Evolutionary conservation across 2,329 filamentous ascomycete genomes (phyloP), one percentile per base, ranked within the genome.

Genomic region (Graphilbum sp.): DNA sequence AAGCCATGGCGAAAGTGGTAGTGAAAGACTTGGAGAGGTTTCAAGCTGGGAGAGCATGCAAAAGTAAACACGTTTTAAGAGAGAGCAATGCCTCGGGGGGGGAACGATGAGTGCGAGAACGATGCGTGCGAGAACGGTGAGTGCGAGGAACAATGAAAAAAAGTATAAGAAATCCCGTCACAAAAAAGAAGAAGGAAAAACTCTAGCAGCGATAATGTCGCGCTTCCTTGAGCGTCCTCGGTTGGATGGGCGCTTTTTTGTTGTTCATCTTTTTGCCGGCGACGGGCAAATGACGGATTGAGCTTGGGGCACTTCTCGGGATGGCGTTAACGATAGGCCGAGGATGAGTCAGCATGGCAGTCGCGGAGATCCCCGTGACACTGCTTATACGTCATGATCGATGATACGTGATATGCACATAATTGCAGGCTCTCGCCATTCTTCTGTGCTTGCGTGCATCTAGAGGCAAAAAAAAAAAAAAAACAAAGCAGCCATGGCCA

Each of bases 1-100:
- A 34, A 3, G 43, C 27, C 45, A 46, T 46, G 8, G 29, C 33
- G 30, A 20, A 7, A n/a, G 8, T 15, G 15, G 4, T 4, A n/a
- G 13, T 27, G 32, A 29, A 29, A 29, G 15, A 29, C 11, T 24
- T 19, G 12, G 34, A 9, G 35, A 24, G 19, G 12, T 29, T 17
- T 12, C 4, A 34, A 23, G 10, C 31, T 32, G 31, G 15, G n/a
- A 12, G 18, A n/a, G 20, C n/a, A n/a, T n/a, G n/a, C n/a, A 29
- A 8, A 9, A 33, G 2, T 5, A 9, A 31, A n/a, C 18, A 34
- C 23, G 23, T 17, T 13, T 2, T 9, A 10, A 15, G 8, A 31
- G 20, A 12, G 12, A 36, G 16, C 12, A 18, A 9, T 20, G 12
- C 12, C 5, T 7, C 7, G 23, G 6, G 30, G 7, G 31, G 19